Evolutionary conservation across 495 filamentous ascomycete species (phyloP), one percentile per base, ranked within the genome.

Genomic region (Penicillium paxilli): DNA sequence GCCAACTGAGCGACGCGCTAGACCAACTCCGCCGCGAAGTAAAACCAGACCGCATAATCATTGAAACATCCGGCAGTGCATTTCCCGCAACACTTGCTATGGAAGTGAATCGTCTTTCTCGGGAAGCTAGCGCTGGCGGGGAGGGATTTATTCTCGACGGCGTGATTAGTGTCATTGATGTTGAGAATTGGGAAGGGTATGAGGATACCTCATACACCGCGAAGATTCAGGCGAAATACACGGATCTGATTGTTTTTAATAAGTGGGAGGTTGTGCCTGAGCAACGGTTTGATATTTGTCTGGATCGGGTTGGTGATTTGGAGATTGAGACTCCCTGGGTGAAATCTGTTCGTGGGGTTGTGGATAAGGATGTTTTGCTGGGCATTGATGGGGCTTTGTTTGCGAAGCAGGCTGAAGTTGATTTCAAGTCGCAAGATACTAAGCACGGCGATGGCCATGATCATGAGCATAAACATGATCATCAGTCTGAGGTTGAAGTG

Each of bases 121-220:
- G 71, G 9, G 73, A 74, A 22, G 52, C n/a, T n/a, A 63, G n/a
- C 30, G 11, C 30, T 32, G 11, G n/a, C 11, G 76, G 73, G 0
- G 83, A 83, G 0, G 64, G 67, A 9, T 97, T 89, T 60, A 77
- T 83, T 5, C 81, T 98, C 1, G 94, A 98, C 66, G 94, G 94
- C 2, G 91, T 98, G 33, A 83, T 98, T 17, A 88, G 83, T 41
- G 94, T 97, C 3, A 88, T 98, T 46, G 94, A 98, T 69, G 91
- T 94, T 5, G 94, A 98, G 80, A 98, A 98, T 69, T 98, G 92
- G 92, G 78, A 83, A 57, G 94, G 94, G 1, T 98, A 98, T 65
- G 91, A 90, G 58, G 92, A 96, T 73, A 96, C 91, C 11, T 86
- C 80, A 23, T 92, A 89, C 40, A 94, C 91, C 44, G 91, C 91